Evolutionary conservation across 495 filamentous ascomycete species (phyloP).

Genomic region (Sordaria brevicollis): DNA sequence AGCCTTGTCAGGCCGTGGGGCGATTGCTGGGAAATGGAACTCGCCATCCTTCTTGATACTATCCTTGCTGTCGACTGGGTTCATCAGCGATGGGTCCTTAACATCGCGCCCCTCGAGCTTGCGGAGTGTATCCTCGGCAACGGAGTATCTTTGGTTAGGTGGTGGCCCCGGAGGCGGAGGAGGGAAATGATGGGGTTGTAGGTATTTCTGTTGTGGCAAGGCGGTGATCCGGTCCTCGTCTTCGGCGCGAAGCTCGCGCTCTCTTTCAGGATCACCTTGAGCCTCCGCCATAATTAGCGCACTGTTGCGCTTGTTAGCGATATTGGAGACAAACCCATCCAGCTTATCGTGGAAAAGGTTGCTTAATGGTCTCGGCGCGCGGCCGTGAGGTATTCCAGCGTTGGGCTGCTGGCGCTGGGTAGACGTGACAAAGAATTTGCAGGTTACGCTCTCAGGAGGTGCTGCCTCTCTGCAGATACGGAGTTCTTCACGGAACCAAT

Average conservation of each 20-base stretch:
- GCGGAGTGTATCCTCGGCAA: conserved; percentile 33
- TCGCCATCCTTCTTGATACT: conserved; percentile 29
- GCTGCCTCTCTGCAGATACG: conserved; percentile 79
- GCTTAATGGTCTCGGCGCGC: conserved; percentile 51
- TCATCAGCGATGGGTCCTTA: conserved; percentile 1
- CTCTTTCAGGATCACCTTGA: conserved; percentile 63
- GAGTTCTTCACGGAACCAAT: conserved; percentile 96
- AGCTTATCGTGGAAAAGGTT: conserved; percentile 72
- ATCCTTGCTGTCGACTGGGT: conserved; percentile 7
- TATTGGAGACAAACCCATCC: conserved; percentile 68
- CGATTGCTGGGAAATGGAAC: conserved; percentile 44
- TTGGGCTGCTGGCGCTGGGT: conserved; percentile 43
- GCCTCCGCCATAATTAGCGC: conserved; percentile 73
- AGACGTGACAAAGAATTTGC: conserved; percentile 87
- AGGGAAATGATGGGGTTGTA: conserved; percentile 40
- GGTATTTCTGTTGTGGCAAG: conserved; percentile 54
- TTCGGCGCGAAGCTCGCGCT: conserved; percentile 71
- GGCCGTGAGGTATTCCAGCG: conserved; percentile 26
- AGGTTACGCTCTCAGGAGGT: conserved; percentile 72
- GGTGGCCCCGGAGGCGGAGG: conserved; percentile 33
- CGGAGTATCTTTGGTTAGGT: conserved; percentile 21
- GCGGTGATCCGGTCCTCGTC: conserved; percentile 77
- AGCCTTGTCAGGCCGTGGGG: conserved; percentile 21
- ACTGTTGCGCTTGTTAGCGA: conserved; percentile 72
- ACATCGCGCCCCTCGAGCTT: conserved; percentile 31